Evolutionary conservation across 192 early-diverging fungal genomes (phyloP), one percentile per base, ranked within the genome.

Genomic region (Entrophospora sp.): DNA sequence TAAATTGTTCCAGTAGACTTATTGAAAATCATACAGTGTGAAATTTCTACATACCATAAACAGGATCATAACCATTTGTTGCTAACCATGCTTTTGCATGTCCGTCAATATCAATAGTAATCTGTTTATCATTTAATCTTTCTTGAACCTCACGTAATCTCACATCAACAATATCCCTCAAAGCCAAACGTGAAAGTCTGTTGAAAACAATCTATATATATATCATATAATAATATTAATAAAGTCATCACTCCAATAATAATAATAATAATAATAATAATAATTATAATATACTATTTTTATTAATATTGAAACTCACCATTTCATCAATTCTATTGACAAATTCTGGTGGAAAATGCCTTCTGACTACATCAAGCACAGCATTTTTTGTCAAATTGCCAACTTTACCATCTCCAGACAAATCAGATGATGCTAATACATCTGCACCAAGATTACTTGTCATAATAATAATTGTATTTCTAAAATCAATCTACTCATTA

Each of bases 1-100:
- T 85, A 18, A 96, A 79, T 5, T 92, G 83, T 40, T 77, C 31
- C 66, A 87, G 77, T 4, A 89, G 76, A 56, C 89, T 88, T 18
- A 67, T 63, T 14, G n/a, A n/a, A n/a, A 91, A 77, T 27, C 89
- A 81, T 0, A 91, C 83, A 69, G 88, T 84, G 18, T 86, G 88
- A 70, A n/a, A n/a, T n/a, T n/a, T n/a, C n/a, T n/a, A 91, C 89
- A 45, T 79, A 32, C 82, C 97, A 74, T 93, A 99, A 10, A 87
- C 75, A 25, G 94, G 94, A 74, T 96, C 91, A 69, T 97, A 99
- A 16, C 93, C 83, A 37, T 82, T 71, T 38, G 80, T 71, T 9
- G 94, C 79, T 12, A 99, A 82, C 73, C 85, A 84, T 51, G 91
- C 80, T 43, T 87, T 83, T 6, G 92, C 94, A 5, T 77, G 73